Conservation (phyloP, 108 stramenopile species). For the Cyclotella kingstonii region DNA sequence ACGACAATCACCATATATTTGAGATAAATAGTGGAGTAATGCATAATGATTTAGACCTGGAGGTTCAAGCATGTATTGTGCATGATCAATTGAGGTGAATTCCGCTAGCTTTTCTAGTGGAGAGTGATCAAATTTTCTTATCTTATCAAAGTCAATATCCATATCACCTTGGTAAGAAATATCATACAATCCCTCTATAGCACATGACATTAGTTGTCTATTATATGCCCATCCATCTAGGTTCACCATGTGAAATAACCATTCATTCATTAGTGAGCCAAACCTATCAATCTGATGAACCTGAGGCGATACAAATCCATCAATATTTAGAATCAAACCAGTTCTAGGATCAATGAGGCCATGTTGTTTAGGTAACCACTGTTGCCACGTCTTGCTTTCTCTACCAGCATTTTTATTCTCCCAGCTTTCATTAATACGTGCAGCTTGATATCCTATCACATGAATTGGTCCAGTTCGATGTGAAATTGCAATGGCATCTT, state of each 20-base stretch:
- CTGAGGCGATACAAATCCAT: slow-evolving; percentile 13
- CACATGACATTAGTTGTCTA: not conserved
- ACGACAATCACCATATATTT: no score
- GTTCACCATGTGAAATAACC: slow-evolving; percentile 9
- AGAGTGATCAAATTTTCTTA: no score
- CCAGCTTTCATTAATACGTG: slow-evolving; percentile 1
- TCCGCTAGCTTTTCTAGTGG: no score
- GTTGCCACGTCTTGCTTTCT: slow-evolving; percentile 1
- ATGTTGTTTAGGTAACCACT: not conserved
- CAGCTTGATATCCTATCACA: slow-evolving; percentile 34
- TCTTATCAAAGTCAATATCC: no score
- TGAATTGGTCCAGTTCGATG: slow-evolving; percentile 30
- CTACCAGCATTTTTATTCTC: not conserved
- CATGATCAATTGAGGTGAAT: no score
- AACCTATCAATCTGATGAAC: slow-evolving; percentile 16
- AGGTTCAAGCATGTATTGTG: no score
- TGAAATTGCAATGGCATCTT: slow-evolving; percentile 39
- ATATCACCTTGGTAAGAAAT: no score
- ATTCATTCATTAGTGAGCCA: not conserved
- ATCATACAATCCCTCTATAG: no score
- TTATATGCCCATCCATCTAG: slow-evolving; percentile 13
- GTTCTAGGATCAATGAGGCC: slow-evolving; percentile 7
- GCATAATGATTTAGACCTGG: no score
- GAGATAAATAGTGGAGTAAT: no score
- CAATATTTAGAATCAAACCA: slow-evolving; percentile 10